These are phyloP conservation scores for Effrenium voratum DNA, from an alignment of 73 alveolate genomes.

Conservation along the genomic window DNA sequence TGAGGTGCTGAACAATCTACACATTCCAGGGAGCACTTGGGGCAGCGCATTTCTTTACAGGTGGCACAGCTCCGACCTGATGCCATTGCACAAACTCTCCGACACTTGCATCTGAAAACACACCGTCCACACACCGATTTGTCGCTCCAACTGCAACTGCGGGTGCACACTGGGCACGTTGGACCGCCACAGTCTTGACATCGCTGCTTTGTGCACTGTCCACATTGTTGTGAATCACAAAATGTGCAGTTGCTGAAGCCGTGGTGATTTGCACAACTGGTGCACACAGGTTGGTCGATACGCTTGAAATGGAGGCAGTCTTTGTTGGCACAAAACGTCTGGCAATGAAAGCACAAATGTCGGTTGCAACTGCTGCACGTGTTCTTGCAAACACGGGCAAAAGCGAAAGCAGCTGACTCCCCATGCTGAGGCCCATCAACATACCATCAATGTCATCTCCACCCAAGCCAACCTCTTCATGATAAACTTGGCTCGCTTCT, in stretches of 20 bases:
- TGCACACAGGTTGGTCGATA: background rate
- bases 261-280: background rate
- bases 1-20: background rate
- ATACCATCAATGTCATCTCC: conserved; percentile 2
- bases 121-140: background rate
- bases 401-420: background rate
- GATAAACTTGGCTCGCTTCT: background rate
- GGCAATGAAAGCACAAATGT: background rate
- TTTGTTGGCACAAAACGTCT: background rate
- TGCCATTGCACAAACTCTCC: background rate
- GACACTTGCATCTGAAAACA: background rate
- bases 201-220: background rate
- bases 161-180: background rate
- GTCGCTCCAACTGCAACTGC: background rate
- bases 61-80: background rate
- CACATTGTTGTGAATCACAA: background rate
- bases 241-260: conserved; percentile 11
- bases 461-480: conserved; percentile 3
- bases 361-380: background rate
- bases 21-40: background rate
- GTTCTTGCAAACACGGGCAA: background rate
- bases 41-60: background rate
- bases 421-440: conserved; percentile 7
- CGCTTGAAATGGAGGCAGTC: background rate
- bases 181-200: background rate